Conservation (phyloP, 2,329 filamentous ascomycete species). For the Fusarium sp. region DNA sequence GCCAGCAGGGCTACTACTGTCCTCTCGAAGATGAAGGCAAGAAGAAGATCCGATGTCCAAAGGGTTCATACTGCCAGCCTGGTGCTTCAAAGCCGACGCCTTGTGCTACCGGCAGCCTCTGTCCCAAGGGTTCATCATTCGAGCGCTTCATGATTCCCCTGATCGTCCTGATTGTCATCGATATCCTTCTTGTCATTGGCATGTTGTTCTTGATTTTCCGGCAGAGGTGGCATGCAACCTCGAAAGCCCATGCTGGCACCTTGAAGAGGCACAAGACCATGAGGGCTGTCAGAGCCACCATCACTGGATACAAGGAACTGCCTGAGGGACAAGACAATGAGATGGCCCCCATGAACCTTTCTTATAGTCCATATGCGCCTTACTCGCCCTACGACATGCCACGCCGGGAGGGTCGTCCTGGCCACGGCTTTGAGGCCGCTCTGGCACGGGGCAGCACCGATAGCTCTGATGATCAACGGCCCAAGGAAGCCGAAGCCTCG, state of each 20-base stretch:
- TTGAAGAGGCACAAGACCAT: slow-evolving; percentile 42
- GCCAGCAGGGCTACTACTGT: slow-evolving; percentile 63
- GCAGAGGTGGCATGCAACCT: slow-evolving; percentile 29
- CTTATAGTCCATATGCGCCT: slow-evolving; percentile 38
- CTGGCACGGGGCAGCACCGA: slow-evolving; percentile 49
- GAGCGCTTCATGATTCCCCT: slow-evolving; percentile 60
- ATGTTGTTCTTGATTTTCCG: slow-evolving; percentile 38
- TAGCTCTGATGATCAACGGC: slow-evolving; percentile 37
- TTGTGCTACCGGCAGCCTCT: slow-evolving; percentile 60
- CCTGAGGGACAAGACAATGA: slow-evolving; percentile 52
- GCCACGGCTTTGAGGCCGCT: slow-evolving; percentile 53
- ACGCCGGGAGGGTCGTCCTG: slow-evolving; percentile 33
- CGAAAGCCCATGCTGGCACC: slow-evolving; percentile 21
- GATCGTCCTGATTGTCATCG: slow-evolving; percentile 56
- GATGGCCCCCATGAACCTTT: slow-evolving; percentile 50
- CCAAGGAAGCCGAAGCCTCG: slow-evolving; percentile 31
- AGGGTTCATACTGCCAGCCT: slow-evolving; percentile 63
- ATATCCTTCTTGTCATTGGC: slow-evolving; percentile 55
- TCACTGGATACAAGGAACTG: slow-evolving; percentile 52
- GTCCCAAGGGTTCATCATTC: slow-evolving; percentile 57
- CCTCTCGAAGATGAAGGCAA: slow-evolving; percentile 52
- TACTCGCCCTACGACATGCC: slow-evolving; percentile 36
- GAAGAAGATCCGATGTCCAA: slow-evolving; percentile 57
- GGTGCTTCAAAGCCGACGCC: slow-evolving; percentile 61
- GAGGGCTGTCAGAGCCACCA: slow-evolving; percentile 46